Conservation (phyloP, 2,329 filamentous ascomycete species). For the Ambrosiella beaveri region DNA sequence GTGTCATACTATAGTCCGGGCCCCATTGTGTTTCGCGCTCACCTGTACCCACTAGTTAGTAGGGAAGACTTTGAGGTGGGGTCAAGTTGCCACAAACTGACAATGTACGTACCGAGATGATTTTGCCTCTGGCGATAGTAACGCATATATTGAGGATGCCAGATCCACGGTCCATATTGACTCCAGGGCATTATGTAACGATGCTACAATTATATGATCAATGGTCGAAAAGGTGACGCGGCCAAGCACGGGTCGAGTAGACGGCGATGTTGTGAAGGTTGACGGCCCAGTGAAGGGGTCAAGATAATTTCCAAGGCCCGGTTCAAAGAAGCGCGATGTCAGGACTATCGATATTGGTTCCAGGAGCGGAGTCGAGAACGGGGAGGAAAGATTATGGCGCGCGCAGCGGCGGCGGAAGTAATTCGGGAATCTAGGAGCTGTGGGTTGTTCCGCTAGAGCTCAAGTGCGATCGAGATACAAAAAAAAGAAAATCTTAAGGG, state of each 20-base stretch:
- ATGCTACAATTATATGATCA: neutral
- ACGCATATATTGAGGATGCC: slow-evolving; percentile 15
- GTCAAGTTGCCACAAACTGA: neutral
- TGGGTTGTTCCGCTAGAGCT: neutral
- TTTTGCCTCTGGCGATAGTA: slow-evolving; percentile 19
- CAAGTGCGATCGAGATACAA: neutral
- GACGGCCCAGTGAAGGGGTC: neutral
- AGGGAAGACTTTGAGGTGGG: neutral
- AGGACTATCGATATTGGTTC: neutral
- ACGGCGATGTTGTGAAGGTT: neutral
- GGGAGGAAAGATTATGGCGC: neutral
- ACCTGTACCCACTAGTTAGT: neutral
- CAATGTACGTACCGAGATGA: slow-evolving; percentile 17
- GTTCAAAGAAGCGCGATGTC: neutral
- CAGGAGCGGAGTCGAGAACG: neutral
- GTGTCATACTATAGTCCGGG: neutral
- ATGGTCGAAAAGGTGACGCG: neutral
- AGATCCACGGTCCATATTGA: slow-evolving; percentile 18
- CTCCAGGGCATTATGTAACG: slow-evolving; percentile 6
- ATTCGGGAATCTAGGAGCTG: neutral
- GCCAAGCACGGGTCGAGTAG: neutral
- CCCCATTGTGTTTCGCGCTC: slow-evolving; percentile 9
- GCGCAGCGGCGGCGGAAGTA: neutral
- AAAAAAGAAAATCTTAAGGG: neutral
- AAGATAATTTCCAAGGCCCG: neutral